Evolutionary conservation across 2,329 filamentous ascomycete species (phyloP).

Genomic region (Colletotrichum australisinense): DNA sequence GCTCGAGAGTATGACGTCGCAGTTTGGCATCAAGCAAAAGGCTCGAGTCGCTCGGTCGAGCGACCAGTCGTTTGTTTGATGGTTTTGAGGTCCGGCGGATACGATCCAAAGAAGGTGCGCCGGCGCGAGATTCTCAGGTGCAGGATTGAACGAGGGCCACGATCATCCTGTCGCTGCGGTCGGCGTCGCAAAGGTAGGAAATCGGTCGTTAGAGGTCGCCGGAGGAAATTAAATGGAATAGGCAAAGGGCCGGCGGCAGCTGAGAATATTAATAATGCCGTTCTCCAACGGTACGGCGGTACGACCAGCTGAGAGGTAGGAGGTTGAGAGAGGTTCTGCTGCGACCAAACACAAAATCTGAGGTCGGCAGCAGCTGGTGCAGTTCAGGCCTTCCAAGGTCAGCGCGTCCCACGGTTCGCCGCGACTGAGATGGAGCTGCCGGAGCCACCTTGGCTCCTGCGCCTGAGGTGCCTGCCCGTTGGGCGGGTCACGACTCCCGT

Average conservation of each 20-base stretch:
- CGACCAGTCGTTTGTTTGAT: background rate
- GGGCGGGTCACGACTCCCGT: background rate
- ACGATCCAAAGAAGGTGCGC: constrained; percentile 24
- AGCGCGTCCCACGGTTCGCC: constrained; percentile 34
- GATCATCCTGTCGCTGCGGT: constrained; percentile 32
- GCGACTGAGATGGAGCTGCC: constrained; percentile 34
- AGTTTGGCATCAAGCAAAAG: constrained; percentile 5
- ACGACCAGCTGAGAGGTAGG: background rate
- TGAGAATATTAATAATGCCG: background rate
- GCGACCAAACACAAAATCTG: constrained; percentile 28
- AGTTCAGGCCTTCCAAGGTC: constrained; percentile 26
- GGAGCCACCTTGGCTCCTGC: constrained; percentile 23
- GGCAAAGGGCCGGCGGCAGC: background rate
- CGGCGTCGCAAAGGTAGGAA: constrained; percentile 16
- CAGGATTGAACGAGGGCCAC: constrained; percentile 21
- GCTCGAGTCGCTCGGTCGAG: constrained; percentile 3
- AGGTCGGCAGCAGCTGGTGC: constrained; percentile 28
- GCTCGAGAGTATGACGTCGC: constrained; percentile 18
- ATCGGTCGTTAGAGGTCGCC: constrained; percentile 2
- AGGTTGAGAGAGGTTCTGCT: constrained; percentile 5
- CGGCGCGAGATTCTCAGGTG: constrained; percentile 33
- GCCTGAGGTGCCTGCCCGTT: background rate
- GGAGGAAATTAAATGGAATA: background rate
- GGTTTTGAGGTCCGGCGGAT: constrained; percentile 8
- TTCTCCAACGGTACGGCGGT: background rate